These are phyloP conservation scores for Inga laurina DNA, from an alignment of 306 rosid species.

Conservation along the genomic window DNA sequence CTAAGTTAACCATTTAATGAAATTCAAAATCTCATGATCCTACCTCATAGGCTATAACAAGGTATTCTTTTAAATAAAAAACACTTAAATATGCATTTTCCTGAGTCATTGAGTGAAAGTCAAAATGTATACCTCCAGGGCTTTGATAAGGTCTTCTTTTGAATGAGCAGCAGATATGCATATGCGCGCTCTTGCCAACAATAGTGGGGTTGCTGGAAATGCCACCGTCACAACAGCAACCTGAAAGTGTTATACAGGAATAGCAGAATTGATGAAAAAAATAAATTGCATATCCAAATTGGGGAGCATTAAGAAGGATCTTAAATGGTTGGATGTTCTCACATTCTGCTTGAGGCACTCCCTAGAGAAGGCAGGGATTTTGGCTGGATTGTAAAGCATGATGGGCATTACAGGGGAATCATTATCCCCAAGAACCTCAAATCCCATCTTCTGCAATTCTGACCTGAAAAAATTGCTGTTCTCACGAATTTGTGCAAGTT, in stretches of 20 bases:
- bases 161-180: slow-evolving; percentile 87
- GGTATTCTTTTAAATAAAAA: not conserved
- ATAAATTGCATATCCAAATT: not conserved
- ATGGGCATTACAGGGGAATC: slow-evolving; percentile 85
- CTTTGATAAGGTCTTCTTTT: slow-evolving; percentile 69
- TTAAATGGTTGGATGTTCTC: slow-evolving; percentile 32
- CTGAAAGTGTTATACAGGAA: slow-evolving; percentile 36
- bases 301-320: not conserved
- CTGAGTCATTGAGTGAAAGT: not conserved
- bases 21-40: not conserved
- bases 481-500: slow-evolving; percentile 72
- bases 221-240: slow-evolving; percentile 86
- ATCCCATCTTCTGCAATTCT: slow-evolving; percentile 81
- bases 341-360: slow-evolving; percentile 79
- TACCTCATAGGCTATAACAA: not conserved
- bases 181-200: slow-evolving; percentile 82
- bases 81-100: not conserved
- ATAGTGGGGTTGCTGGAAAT: slow-evolving; percentile 81
- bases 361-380: slow-evolving; percentile 85
- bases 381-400: slow-evolving; percentile 84
- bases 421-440: slow-evolving; percentile 69
- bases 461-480: slow-evolving; percentile 84
- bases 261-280: not conserved
- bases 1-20: not conserved
- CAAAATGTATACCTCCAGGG: slow-evolving; percentile 57